Percentiles rank a stretch among this genome's conserved stretches.
Evolutionary conservation across 768 basidiomycete genomes (phyloP).

Genomic region (Lanmaoa rubissima): DNA sequence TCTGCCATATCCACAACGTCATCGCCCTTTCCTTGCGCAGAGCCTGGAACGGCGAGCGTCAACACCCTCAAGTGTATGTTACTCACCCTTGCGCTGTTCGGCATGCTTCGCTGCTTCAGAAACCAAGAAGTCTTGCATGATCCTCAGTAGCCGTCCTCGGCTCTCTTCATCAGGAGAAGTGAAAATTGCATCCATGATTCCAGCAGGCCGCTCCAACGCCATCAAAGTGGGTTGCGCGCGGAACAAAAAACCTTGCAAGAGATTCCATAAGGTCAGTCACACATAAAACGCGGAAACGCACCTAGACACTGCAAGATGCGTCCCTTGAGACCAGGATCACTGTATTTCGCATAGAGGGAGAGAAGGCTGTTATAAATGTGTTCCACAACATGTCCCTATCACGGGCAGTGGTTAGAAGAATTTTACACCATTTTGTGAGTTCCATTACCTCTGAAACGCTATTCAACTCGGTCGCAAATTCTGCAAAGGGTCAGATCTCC

Average conservation of each 20-base stretch:
- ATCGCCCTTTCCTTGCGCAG: slow-evolving; percentile 23
- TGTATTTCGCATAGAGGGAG: slow-evolving; percentile 66
- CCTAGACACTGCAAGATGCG: slow-evolving; percentile 85
- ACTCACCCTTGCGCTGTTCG: slow-evolving; percentile 63
- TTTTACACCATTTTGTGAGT: background rate
- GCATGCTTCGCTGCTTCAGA: slow-evolving; percentile 80
- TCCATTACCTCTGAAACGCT: slow-evolving; percentile 51
- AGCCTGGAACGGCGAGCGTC: slow-evolving; percentile 5
- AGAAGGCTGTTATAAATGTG: slow-evolving; percentile 77
- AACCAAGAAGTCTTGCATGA: slow-evolving; percentile 88
- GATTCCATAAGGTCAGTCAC: background rate
- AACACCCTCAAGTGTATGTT: background rate
- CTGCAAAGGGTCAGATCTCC: slow-evolving; percentile 32
- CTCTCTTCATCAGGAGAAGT: slow-evolving; percentile 67
- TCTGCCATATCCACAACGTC: slow-evolving; percentile 76
- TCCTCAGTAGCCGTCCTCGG: slow-evolving; percentile 72
- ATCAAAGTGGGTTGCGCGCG: slow-evolving; percentile 85
- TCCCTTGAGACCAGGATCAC: slow-evolving; percentile 56
- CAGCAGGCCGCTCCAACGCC: slow-evolving; percentile 52
- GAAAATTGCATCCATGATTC: slow-evolving; percentile 91
- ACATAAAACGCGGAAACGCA: slow-evolving; percentile 31
- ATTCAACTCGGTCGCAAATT: slow-evolving; percentile 54
- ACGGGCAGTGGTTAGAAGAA: background rate
- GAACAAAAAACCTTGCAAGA: slow-evolving; percentile 75
- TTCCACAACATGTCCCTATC: slow-evolving; percentile 71